Evolutionary conservation across 2,329 filamentous ascomycete species (phyloP), one percentile per base, ranked within the genome.

Genomic region (Geosmithia flava): DNA sequence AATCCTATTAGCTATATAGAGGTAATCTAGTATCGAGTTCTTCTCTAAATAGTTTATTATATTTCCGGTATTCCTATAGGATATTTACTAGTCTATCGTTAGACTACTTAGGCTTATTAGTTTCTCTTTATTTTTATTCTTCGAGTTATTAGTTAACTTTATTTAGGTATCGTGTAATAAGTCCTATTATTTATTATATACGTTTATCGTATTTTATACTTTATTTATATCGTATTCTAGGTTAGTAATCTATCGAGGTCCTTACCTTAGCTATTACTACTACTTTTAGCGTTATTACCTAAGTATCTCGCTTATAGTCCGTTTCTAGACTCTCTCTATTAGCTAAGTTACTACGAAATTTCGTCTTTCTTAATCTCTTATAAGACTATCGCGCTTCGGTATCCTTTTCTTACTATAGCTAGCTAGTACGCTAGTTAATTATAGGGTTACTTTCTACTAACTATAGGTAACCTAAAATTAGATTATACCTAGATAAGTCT

Each of bases 1-100:
- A 47, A 33, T 52, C 33, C 19, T 51, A 52, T 48, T 45, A 50
- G 45, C 10, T 45, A 47, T 50, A 46, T 48, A 47, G n/a, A 33
- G 40, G 43, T 44, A 54, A 3, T 45, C 27, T 29, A 42, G 42
- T 51, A 29, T 52, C 20, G 16, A 54, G 37, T 42, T 53, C 30
- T 48, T 54, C 48, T 23, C n/a, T 46, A 48, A 53, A 55, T 41
- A 55, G 20, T 23, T 51, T 52, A 10, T 48, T 45, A 40, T 54
- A 55, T 17, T 50, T 48, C 2, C 30, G 20, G 2, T 56, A 56
- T 47, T 53, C 17, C 30, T 23, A 1, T n/a, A 15, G 43, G 29
- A 57, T 50, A 23, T 53, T 52, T 41, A 29, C 39, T 52, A 44
- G 7, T 45, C 11, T 33, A 48, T 45, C 46, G 37, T 46, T 41